A percentile compares a stretch with the other conserved stretches of the same genome.
phyloP scores from a whole-genome alignment of 148 eudicot species.

The Vaccinium macrocarpon region DNA sequence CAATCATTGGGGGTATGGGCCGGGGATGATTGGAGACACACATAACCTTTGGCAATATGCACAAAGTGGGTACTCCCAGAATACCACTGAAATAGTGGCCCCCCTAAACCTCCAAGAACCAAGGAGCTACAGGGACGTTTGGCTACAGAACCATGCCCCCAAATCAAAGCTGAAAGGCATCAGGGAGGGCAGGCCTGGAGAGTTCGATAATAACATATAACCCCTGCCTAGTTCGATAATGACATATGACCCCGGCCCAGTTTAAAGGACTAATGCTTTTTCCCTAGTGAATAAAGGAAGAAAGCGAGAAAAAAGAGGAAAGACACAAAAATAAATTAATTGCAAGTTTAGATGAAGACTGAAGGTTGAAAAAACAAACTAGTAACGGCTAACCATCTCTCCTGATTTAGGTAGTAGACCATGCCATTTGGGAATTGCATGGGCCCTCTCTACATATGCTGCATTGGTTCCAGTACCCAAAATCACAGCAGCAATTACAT shows the following conservation, averaged over 20 bases:
- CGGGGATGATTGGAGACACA: too few relatives aligned
- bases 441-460: constrained; percentile 89
- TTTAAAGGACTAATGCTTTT: not conserved
- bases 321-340: not conserved
- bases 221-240: not conserved
- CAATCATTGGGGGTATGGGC: too few relatives aligned
- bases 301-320: not conserved
- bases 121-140: too few relatives aligned
- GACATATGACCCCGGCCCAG: not conserved
- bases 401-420: constrained; percentile 75
- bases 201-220: not conserved
- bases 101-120: too few relatives aligned
- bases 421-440: constrained; percentile 94
- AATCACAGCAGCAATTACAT: constrained; percentile 89
- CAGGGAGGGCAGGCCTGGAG: too few relatives aligned
- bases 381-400: constrained; percentile 62
- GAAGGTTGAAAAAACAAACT: not conserved
- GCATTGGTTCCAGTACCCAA: constrained; percentile 99
- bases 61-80: too few relatives aligned
- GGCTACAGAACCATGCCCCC: too few relatives aligned
- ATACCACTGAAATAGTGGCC: too few relatives aligned
- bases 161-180: too few relatives aligned
- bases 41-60: too few relatives aligned
- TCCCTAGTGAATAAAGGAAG: not conserved
- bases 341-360: not conserved